Conservation (phyloP, 2,329 filamentous ascomycete genomes). For the Cordyceps fumosorosea region DNA sequence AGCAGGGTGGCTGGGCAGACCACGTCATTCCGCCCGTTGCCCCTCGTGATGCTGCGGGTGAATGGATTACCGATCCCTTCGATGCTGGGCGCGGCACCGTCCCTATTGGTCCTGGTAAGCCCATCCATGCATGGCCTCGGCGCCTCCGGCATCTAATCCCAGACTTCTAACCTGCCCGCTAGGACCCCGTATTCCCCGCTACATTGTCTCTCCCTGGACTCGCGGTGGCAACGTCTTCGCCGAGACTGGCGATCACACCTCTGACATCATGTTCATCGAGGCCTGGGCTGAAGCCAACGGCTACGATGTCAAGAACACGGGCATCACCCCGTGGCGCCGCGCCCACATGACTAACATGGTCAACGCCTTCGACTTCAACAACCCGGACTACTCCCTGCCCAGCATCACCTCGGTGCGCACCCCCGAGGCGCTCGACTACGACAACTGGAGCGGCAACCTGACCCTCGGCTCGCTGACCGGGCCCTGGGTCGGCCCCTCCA, state of each 20-base stretch:
- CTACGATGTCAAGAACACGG: constrained; percentile 23
- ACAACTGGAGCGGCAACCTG: constrained; percentile 29
- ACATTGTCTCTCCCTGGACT: constrained; percentile 48
- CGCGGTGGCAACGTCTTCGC: constrained; percentile 46
- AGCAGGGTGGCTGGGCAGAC: constrained; percentile 49
- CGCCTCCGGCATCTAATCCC: background rate
- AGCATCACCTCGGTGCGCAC: constrained; percentile 31
- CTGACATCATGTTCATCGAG: constrained; percentile 47
- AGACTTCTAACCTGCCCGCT: background rate
- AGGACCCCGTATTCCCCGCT: constrained; percentile 42
- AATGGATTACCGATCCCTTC: constrained; percentile 41
- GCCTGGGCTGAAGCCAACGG: constrained; percentile 31
- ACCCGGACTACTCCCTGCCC: constrained; percentile 40
- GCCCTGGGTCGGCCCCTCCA: constrained; percentile 33
- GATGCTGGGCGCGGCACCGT: constrained; percentile 25
- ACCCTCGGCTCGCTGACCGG: constrained; percentile 13
- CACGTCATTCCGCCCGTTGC: constrained; percentile 44
- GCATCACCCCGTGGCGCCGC: constrained; percentile 22
- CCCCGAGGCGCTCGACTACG: constrained; percentile 24
- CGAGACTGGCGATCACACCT: constrained; percentile 46
- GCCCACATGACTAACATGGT: constrained; percentile 23
- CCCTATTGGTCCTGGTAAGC: constrained; percentile 24
- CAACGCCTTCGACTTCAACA: constrained; percentile 34
- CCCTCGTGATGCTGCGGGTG: constrained; percentile 39
- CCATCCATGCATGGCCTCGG: no score